Conservation (phyloP, 2,329 filamentous ascomycete species). For the Colletotrichum truncatum region DNA sequence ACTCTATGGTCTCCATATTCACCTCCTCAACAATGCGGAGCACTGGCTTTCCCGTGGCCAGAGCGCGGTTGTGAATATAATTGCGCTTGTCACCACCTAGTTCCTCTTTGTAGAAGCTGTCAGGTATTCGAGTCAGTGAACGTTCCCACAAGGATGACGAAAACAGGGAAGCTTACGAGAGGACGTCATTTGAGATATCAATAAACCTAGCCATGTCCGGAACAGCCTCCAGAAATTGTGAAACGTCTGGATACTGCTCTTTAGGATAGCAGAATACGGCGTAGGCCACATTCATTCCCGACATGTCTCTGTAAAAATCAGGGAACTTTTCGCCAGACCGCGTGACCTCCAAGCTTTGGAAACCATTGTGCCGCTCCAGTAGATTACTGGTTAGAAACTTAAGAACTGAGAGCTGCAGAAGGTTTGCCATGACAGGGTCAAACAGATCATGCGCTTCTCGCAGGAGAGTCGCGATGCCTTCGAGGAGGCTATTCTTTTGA, state of each 20-base stretch:
- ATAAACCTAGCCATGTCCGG: constrained; percentile 35
- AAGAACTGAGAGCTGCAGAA: constrained; percentile 32
- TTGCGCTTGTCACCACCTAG: constrained; percentile 31
- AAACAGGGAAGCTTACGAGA: constrained; percentile 31
- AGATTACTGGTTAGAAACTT: constrained; percentile 35
- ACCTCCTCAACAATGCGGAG: constrained; percentile 24
- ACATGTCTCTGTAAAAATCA: constrained; percentile 32
- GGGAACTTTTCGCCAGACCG: constrained; percentile 31
- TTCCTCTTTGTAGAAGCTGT: constrained; percentile 35
- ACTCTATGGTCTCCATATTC: constrained; percentile 23
- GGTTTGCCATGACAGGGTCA: constrained; percentile 32
- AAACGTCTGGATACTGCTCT: constrained; percentile 30
- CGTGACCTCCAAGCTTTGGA: constrained; percentile 31
- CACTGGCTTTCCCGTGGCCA: constrained; percentile 12
- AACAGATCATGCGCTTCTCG: constrained; percentile 33
- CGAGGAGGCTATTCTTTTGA: constrained; percentile 32
- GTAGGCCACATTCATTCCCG: constrained; percentile 34
- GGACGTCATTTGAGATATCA: constrained; percentile 34
- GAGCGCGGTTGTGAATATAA: constrained; percentile 32
- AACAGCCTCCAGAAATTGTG: constrained; percentile 32
- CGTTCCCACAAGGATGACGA: neutral
- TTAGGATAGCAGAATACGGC: constrained; percentile 35
- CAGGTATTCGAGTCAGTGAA: neutral
- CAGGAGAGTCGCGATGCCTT: constrained; percentile 25
- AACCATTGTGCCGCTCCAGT: constrained; percentile 33